Percentiles rank a stretch among this genome's conserved stretches.
Evolutionary conservation across 805 yeast genomes (phyloP).

Genomic region (Wickerhamomyces tratensis): DNA sequence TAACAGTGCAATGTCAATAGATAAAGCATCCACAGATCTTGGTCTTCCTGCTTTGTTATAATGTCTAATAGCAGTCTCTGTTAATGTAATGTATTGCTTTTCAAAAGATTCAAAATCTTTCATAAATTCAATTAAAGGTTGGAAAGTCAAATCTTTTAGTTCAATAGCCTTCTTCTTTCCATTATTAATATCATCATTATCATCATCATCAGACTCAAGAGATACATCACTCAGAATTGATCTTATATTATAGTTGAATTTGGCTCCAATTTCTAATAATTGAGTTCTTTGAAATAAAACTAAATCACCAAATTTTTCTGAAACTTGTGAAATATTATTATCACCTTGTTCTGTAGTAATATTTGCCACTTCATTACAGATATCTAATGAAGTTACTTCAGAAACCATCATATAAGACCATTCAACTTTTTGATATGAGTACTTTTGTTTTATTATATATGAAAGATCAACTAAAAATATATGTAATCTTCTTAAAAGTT

Average conservation of each 20-base stretch:
- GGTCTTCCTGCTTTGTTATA: conserved; percentile 44
- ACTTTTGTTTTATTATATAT: conserved; percentile 12
- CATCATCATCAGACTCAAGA: neutral
- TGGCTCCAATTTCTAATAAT: conserved; percentile 24
- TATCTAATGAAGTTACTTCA: conserved; percentile 24
- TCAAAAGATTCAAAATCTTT: conserved; percentile 25
- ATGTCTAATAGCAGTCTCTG: conserved; percentile 45
- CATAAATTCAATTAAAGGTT: conserved; percentile 16
- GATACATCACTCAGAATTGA: conserved; percentile 19
- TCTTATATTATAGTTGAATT: conserved; percentile 19
- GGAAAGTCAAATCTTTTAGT: conserved; percentile 3
- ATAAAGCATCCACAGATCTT: conserved; percentile 61
- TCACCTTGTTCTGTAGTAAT: conserved; percentile 13
- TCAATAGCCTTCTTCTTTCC: too few species aligned
- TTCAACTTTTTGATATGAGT: conserved; percentile 24
- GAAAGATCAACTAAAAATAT: conserved; percentile 31
- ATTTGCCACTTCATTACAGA: conserved; percentile 7
- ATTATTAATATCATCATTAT: conserved; percentile 3
- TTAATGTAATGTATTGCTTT: conserved; percentile 36
- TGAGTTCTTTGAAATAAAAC: conserved; percentile 37
- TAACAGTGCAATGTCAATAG: conserved; percentile 70
- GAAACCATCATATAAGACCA: conserved; percentile 31
- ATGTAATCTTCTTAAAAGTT: conserved; percentile 22
- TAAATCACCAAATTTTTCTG: conserved; percentile 39
- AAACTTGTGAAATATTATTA: conserved; percentile 15